phyloP scores from a whole-genome alignment of 768 basidiomycete genomes.

The Kondoa malvinella region DNA sequence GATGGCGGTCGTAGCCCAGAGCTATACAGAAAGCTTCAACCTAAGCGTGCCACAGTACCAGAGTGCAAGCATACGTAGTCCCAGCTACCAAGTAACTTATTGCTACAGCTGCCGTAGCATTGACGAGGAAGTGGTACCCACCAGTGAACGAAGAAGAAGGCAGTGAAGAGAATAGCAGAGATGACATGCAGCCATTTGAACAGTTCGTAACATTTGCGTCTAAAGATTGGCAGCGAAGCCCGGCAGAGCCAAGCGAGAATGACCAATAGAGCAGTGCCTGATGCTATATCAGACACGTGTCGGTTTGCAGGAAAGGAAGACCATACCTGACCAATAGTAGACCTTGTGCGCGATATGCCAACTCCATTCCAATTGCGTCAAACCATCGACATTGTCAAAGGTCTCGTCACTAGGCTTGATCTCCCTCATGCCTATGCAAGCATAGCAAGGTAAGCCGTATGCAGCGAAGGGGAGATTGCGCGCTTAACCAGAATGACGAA shows the following conservation, averaged over 20 bases:
- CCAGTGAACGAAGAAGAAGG: conserved; percentile 29
- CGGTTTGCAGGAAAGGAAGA: not conserved
- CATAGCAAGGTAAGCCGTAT: conserved; percentile 21
- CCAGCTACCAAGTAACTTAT: not conserved
- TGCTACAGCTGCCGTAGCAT: not conserved
- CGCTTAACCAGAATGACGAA: conserved; percentile 22
- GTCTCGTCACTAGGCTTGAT: no score
- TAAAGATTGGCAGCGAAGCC: conserved; percentile 19
- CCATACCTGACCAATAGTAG: conserved; percentile 22
- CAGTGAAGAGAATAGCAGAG: conserved; percentile 25
- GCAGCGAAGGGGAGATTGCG: conserved; percentile 22
- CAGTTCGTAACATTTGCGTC: conserved; percentile 22
- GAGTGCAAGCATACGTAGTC: no score
- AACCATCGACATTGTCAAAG: not conserved
- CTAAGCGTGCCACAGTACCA: no score
- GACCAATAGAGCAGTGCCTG: conserved; percentile 22
- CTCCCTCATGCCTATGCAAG: no score
- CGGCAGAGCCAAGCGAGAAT: conserved; percentile 25
- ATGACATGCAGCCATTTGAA: conserved; percentile 25
- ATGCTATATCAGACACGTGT: no score
- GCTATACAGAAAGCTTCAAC: conserved; percentile 22
- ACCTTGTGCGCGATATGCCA: not conserved
- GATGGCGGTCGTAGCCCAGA: conserved; percentile 24
- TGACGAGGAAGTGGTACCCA: no score
- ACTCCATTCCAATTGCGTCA: not conserved